Conservation (phyloP, 2,329 filamentous ascomycete genomes). For the Scytalidium sp. region DNA sequence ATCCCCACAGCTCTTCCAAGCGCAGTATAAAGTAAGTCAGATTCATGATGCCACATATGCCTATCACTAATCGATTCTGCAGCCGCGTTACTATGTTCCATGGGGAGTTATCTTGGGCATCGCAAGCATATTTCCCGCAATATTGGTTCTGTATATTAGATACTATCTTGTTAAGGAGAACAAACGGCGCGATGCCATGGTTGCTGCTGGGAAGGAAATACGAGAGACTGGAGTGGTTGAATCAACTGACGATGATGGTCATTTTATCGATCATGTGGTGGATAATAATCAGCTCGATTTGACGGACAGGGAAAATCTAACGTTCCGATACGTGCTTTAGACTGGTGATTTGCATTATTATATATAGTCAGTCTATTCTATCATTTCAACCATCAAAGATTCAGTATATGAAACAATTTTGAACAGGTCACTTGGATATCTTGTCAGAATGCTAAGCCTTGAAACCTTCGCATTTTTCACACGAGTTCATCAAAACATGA, state of each 20-base stretch:
- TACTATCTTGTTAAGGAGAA: conserved; percentile 39
- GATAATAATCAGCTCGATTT: conserved; percentile 34
- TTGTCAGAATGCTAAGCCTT: conserved; percentile 29
- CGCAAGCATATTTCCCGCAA: conserved; percentile 34
- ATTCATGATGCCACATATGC: neutral
- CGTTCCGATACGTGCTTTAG: conserved; percentile 27
- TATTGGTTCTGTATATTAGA: conserved; percentile 36
- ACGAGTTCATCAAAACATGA: neutral
- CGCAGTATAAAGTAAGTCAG: neutral
- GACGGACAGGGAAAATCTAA: conserved; percentile 32
- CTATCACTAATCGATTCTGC: neutral
- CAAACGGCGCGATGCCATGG: conserved; percentile 31
- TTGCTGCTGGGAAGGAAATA: conserved; percentile 13
- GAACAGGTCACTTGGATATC: conserved; percentile 47
- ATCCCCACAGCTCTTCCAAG: conserved; percentile 32
- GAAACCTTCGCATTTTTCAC: conserved; percentile 10
- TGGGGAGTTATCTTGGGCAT: conserved; percentile 30
- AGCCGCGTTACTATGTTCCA: conserved; percentile 27
- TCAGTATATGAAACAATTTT: no score
- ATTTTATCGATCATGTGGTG: conserved; percentile 26
- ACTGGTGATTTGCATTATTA: no score
- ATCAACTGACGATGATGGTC: conserved; percentile 25
- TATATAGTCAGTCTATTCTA: no score
- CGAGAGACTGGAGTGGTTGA: conserved; percentile 26
- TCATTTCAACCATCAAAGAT: no score